These are phyloP conservation scores for Clavariopsis aquatica DNA, from an alignment of 495 filamentous ascomycete species.

Conservation along the genomic window DNA sequence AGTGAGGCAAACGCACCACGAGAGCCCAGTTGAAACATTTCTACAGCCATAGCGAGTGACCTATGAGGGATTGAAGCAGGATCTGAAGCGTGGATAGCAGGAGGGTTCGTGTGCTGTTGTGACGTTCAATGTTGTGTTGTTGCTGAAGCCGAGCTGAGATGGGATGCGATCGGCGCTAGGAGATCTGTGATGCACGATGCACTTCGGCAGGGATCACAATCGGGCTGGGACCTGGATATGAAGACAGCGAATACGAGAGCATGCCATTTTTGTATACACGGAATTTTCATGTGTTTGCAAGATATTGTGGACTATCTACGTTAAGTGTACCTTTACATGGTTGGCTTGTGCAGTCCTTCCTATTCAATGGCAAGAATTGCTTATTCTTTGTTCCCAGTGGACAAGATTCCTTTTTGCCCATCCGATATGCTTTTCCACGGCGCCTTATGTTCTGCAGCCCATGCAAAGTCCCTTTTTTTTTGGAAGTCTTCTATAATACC, in stretches of 20 bases:
- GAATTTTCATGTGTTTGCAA: too few relatives aligned
- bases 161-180: conserved; percentile 27
- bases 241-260: background rate
- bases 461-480: too few relatives aligned
- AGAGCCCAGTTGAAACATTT: conserved; percentile 64
- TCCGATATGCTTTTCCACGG: too few relatives aligned
- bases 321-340: too few relatives aligned
- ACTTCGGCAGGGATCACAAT: background rate
- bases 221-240: conserved; percentile 6
- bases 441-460: too few relatives aligned
- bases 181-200: conserved; percentile 27
- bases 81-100: background rate
- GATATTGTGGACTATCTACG: too few relatives aligned
- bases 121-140: too few relatives aligned
- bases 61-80: background rate
- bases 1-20: conserved; percentile 50
- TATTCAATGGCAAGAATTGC: background rate
- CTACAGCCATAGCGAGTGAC: conserved; percentile 55
- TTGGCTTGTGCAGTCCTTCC: too few relatives aligned
- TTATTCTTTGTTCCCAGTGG: too few relatives aligned
- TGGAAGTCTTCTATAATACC: background rate
- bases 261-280: background rate
- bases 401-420: too few relatives aligned
- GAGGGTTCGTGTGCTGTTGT: background rate
- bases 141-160: conserved; percentile 4